Evolutionary conservation across 148 eudicot genomes (phyloP).

Genomic region (Euryodendron excelsum): DNA sequence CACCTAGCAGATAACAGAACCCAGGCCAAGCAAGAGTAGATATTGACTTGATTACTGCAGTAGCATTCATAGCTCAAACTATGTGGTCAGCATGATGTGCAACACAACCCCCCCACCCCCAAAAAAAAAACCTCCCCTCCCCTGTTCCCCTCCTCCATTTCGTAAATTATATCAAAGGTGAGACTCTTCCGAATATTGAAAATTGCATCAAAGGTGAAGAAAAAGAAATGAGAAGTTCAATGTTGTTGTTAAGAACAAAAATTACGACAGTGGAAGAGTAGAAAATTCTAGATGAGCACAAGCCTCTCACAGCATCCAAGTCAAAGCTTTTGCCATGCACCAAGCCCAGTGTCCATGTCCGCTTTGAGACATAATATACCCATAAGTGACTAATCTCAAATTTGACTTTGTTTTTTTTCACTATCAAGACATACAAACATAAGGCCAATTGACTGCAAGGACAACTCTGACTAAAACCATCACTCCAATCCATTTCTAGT

Average conservation of each 20-base stretch:
- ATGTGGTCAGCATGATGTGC: too few species aligned
- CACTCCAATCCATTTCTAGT: neutral
- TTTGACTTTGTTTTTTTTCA: neutral
- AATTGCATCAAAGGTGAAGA: too few species aligned
- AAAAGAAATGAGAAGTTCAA: neutral
- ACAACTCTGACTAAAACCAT: neutral
- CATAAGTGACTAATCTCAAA: slow-evolving; percentile 4
- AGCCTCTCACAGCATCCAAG: slow-evolving; percentile 6
- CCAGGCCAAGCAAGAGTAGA: neutral
- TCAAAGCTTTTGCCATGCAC: neutral
- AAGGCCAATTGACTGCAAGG: neutral
- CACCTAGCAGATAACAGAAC: neutral
- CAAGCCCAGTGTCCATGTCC: neutral
- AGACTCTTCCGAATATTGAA: too few species aligned
- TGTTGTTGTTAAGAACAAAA: neutral
- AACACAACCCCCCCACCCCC: too few species aligned
- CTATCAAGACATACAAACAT: neutral
- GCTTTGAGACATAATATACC: neutral
- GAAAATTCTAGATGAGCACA: neutral
- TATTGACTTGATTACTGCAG: neutral
- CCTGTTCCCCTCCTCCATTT: too few species aligned
- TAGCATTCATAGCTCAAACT: neutral
- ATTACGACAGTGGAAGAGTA: neutral
- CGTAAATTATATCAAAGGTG: too few species aligned
- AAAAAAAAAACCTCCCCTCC: too few species aligned